These are phyloP conservation scores for Aspergillus ustus DNA, from an alignment of 2,329 filamentous ascomycete genomes.

Conservation along the genomic window DNA sequence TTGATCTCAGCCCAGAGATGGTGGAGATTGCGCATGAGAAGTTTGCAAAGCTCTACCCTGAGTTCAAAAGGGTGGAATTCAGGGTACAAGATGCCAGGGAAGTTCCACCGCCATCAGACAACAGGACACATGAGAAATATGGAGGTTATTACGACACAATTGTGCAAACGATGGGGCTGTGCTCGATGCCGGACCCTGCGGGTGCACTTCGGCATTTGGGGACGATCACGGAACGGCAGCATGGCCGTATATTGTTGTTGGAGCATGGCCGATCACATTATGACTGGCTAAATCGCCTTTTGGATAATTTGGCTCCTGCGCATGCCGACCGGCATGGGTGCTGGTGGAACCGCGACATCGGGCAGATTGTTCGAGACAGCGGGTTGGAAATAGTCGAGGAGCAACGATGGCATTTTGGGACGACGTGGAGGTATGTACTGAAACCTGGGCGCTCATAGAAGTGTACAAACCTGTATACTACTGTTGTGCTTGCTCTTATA, in stretches of 20 bases:
- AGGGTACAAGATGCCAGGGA: slow-evolving; percentile 41
- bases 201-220: slow-evolving; percentile 47
- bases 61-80: slow-evolving; percentile 39
- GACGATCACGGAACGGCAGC: slow-evolving; percentile 42
- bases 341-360: slow-evolving; percentile 59
- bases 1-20: slow-evolving; percentile 56
- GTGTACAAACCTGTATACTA: background rate
- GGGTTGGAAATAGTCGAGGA: slow-evolving; percentile 53
- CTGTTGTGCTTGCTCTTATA: background rate
- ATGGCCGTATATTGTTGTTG: slow-evolving; percentile 51
- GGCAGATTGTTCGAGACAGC: slow-evolving; percentile 51
- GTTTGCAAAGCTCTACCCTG: slow-evolving; percentile 43
- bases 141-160: slow-evolving; percentile 50
- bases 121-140: background rate
- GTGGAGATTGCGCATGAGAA: slow-evolving; percentile 51
- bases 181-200: slow-evolving; percentile 51
- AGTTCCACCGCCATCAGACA: slow-evolving; percentile 5
- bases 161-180: slow-evolving; percentile 57
- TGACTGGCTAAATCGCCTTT: slow-evolving; percentile 51
- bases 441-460: slow-evolving; percentile 30
- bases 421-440: slow-evolving; percentile 52
- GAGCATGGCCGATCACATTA: slow-evolving; percentile 56
- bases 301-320: slow-evolving; percentile 52
- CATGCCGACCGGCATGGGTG: slow-evolving; percentile 57
- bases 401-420: slow-evolving; percentile 54